phyloP scores from a whole-genome alignment of 78 protist genomes.

The Pelomyxa schiedti region DNA sequence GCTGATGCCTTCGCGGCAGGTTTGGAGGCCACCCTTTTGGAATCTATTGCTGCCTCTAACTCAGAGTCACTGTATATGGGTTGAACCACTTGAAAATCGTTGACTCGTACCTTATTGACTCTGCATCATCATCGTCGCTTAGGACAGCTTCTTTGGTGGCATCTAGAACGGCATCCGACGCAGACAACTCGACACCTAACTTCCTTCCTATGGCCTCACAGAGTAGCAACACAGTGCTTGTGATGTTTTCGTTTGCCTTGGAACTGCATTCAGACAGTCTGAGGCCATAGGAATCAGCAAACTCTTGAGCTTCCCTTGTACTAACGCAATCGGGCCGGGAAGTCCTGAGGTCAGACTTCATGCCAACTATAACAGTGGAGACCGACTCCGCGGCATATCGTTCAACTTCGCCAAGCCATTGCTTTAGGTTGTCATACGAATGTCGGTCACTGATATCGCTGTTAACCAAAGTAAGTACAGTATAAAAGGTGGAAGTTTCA shows the following conservation, averaged over 20 bases:
- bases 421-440: constrained; percentile 1
- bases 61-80: too few relatives aligned
- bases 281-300: background rate
- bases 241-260: background rate
- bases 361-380: background rate
- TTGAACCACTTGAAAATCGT: too few relatives aligned
- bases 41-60: too few relatives aligned
- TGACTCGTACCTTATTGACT: too few relatives aligned
- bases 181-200: background rate
- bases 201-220: background rate
- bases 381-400: background rate
- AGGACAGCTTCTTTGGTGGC: background rate
- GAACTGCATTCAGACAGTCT: background rate
- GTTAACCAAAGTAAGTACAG: too few relatives aligned
- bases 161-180: background rate
- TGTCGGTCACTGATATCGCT: too few relatives aligned
- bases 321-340: too few relatives aligned
- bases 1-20: too few relatives aligned
- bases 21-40: too few relatives aligned
- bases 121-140: background rate
- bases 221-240: background rate
- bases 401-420: background rate
- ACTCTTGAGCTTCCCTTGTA: background rate
- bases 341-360: background rate
- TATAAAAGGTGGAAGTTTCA: too few relatives aligned